Evolutionary conservation across 495 filamentous ascomycete genomes (phyloP), one percentile per base, ranked within the genome.

Genomic region (Margaritispora aquatica): DNA sequence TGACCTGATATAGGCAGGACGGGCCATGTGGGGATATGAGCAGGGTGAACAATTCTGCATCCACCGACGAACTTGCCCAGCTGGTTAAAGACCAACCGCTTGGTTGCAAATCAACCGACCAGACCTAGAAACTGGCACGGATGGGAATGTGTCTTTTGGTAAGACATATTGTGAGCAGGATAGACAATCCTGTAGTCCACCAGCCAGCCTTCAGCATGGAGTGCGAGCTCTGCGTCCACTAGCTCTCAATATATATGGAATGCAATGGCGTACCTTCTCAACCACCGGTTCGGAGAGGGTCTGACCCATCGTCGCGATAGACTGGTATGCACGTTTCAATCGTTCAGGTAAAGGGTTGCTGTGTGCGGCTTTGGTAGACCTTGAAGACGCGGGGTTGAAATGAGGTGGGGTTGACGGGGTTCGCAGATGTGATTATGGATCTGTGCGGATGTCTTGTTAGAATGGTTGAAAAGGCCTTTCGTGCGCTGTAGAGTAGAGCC

Each of bases 241-340:
- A n/a, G n/a, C n/a, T n/a, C n/a, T n/a, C n/a, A n/a, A n/a, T n/a
- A n/a, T n/a, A n/a, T n/a, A n/a, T 44, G 19, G 47, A 54, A 44
- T 44, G 15, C 17, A 31, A 52, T 55, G 59, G 76, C 87, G 70
- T 80, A 98, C 94, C 92, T 98, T 98, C 69, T 97, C 94, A 64
- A 96, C 88, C 67, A 97, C 93, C 53, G 94, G 94, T 81, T 98
- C 95, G 71, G 94, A 97, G 70, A 98, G 87, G 73, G 94, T 98
- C 83, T 98, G 94, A 84, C 94, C 94, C 94, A 98, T 98, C 65
- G 70, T 77, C 48, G 59, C 38, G 38, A n/a, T 44, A 44, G 38
- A 44, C 19, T 17, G 38, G 17, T 44, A 44, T 44, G 38, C 17
- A 15, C 17, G 38, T 44, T 44, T 44, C 17, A 8, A 15, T 44